Percentiles rank a stretch among this genome's conserved stretches.
These are phyloP conservation scores for Panicum hallii DNA, from an alignment of 202 grass and related monocot species.

Conservation along the genomic window DNA sequence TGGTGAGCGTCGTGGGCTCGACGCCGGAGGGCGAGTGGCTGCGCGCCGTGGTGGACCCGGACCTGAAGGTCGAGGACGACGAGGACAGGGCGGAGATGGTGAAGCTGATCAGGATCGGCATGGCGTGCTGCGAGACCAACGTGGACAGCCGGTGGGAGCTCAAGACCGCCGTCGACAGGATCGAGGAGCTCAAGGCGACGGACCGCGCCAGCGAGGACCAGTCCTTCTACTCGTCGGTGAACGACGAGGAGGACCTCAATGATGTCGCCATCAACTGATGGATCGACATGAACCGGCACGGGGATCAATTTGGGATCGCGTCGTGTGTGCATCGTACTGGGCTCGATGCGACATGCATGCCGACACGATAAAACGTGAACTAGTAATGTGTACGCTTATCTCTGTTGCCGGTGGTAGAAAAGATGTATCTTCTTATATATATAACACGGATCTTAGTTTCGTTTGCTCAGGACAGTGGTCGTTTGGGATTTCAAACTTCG, in stretches of 20 bases:
- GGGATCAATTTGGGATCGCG: neutral
- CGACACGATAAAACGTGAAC: neutral
- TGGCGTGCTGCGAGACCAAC: conserved; percentile 71
- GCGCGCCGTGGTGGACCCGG: conserved; percentile 50
- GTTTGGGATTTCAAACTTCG: neutral
- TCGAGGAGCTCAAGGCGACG: conserved; percentile 62
- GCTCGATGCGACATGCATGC: neutral
- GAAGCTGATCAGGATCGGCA: conserved; percentile 72
- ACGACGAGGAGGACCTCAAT: conserved; percentile 41
- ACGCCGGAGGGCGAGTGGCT: conserved; percentile 58
- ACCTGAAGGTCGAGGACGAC: conserved; percentile 29
- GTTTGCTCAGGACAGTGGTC: neutral
- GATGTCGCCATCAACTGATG: conserved; percentile 47
- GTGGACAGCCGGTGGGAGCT: conserved; percentile 75
- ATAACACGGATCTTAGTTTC: conserved; percentile 21
- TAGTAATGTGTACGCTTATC: conserved; percentile 3
- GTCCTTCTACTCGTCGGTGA: conserved; percentile 43
- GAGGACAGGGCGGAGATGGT: conserved; percentile 54
- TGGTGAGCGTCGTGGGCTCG: conserved; percentile 34
- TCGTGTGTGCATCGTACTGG: neutral
- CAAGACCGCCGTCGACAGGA: conserved; percentile 60
- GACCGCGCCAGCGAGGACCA: conserved; percentile 24
- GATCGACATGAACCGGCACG: neutral
- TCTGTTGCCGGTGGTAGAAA: conserved; percentile 28
- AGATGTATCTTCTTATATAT: neutral